Evolutionary conservation across 1,284 basidiomycete genomes (phyloP), one percentile per base, ranked within the genome.

Genomic region (Tilletia setariae): DNA sequence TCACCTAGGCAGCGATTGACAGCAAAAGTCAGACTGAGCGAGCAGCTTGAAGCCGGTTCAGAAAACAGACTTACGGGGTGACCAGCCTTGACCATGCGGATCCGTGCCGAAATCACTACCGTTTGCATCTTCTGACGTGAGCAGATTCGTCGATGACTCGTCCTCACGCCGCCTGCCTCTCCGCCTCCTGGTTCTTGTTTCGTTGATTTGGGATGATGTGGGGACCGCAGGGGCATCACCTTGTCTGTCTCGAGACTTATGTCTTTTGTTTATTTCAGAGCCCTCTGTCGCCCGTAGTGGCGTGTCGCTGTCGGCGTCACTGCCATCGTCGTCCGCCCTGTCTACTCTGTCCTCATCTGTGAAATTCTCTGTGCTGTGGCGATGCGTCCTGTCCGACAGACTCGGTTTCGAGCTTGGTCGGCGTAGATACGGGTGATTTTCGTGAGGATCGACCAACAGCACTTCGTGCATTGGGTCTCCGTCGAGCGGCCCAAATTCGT

Each of bases 11-110:
- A 49, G 46, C 11, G 9, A 44, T 44, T 19, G 19, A 19, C 11
- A 44, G 11, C 19, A 11, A 11, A 9, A 44, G 43, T 9, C 11
- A 44, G 43, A 44, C 11, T 9, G 11, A 9, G 9, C 43, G 43
- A n/a, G n/a, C n/a, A n/a, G n/a, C n/a, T n/a, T n/a, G n/a, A n/a
- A n/a, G n/a, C n/a, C n/a, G n/a, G n/a, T n/a, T n/a, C n/a, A n/a
- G n/a, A n/a, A n/a, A n/a, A n/a, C n/a, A 40, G 35, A 61, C 56
- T 61, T 40, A 61, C 56, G 56, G 35, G 56, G 56, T 30, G 56
- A 61, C 56, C 56, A 61, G 8, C 56, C 56, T 30, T 61, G 56
- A 32, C 56, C 56, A 61, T 61, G 56, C 4, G 32, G 56, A 35
- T 53, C 51, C 21, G 51, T 21, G 15, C 51, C 28, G 35, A 40